A percentile compares a stretch with the other conserved stretches of the same genome.
phyloP scores from a whole-genome alignment of 1,284 basidiomycete species.

The Cutaneotrichosporon spelunceum region DNA sequence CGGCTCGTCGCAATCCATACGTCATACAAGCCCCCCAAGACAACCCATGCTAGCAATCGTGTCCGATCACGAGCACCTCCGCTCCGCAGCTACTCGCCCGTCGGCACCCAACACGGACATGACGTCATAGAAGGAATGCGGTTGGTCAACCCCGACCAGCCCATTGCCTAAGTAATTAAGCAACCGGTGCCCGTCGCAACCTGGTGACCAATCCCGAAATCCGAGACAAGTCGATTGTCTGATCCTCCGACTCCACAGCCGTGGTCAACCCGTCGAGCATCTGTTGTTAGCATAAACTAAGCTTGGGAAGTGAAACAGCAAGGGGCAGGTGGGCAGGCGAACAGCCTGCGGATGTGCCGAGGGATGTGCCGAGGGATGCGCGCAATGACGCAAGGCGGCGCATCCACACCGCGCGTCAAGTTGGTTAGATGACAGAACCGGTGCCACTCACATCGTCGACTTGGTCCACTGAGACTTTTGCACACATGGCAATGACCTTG shows the following conservation, averaged over 20 bases:
- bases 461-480: constrained; percentile 78
- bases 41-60: no score
- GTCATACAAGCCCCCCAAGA: no score
- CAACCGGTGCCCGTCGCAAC: constrained; percentile 28
- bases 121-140: neutral
- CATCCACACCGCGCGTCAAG: no score
- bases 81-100: no score
- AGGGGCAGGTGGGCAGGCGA: no score
- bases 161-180: neutral
- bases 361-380: no score
- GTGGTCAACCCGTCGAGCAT: constrained; percentile 83
- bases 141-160: neutral
- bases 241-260: constrained; percentile 83
- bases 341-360: no score
- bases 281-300: constrained; percentile 50
- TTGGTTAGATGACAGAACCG: no score
- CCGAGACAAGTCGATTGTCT: constrained; percentile 75
- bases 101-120: neutral
- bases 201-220: constrained; percentile 76
- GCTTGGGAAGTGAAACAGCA: neutral
- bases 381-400: no score
- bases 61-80: no score
- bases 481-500: constrained; percentile 84
- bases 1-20: no score
- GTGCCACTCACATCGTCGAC: constrained; percentile 72